Percentiles rank a stretch among this genome's conserved stretches.
Conservation (phyloP, 768 basidiomycete genomes). For the Amanita fuliginea region DNA sequence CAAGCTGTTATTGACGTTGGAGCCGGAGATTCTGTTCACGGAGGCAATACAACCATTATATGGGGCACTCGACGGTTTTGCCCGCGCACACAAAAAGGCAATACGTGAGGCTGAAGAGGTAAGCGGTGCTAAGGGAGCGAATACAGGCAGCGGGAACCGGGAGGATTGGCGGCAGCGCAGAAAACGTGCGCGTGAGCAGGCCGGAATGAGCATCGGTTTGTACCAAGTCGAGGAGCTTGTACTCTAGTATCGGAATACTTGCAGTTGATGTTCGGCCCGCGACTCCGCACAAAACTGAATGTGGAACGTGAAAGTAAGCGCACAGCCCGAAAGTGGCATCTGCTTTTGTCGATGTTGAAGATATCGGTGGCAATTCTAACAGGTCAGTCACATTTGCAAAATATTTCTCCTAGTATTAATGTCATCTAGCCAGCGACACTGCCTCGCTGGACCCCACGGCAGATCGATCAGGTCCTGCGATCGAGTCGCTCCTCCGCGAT, state of each 20-base stretch:
- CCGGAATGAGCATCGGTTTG: slow-evolving; percentile 43
- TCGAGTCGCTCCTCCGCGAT: slow-evolving; percentile 35
- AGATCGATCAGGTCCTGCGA: slow-evolving; percentile 59
- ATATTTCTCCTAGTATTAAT: not conserved
- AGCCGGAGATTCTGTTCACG: slow-evolving; percentile 41
- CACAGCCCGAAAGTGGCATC: not conserved
- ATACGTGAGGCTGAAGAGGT: slow-evolving; percentile 26
- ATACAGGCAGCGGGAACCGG: slow-evolving; percentile 20
- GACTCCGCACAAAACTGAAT: not conserved
- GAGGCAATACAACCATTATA: slow-evolving; percentile 44
- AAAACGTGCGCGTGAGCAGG: slow-evolving; percentile 42
- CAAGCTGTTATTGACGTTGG: slow-evolving; percentile 36
- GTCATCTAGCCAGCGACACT: slow-evolving; percentile 57
- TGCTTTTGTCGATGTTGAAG: not conserved
- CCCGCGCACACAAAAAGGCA: slow-evolving; percentile 37
- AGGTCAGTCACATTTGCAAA: slow-evolving; percentile 6
- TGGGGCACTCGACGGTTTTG: slow-evolving; percentile 55
- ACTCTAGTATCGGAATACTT: slow-evolving; percentile 21
- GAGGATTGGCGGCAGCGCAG: slow-evolving; percentile 42
- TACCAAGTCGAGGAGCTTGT: slow-evolving; percentile 68
- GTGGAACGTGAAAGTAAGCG: too few species aligned
- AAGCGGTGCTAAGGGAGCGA: slow-evolving; percentile 19
- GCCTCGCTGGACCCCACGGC: slow-evolving; percentile 33
- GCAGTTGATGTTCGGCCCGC: not conserved
- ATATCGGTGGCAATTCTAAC: slow-evolving; percentile 13